phyloP scores from a whole-genome alignment of 2,329 filamentous ascomycete species.

The Fusarium pseudograminearum region DNA sequence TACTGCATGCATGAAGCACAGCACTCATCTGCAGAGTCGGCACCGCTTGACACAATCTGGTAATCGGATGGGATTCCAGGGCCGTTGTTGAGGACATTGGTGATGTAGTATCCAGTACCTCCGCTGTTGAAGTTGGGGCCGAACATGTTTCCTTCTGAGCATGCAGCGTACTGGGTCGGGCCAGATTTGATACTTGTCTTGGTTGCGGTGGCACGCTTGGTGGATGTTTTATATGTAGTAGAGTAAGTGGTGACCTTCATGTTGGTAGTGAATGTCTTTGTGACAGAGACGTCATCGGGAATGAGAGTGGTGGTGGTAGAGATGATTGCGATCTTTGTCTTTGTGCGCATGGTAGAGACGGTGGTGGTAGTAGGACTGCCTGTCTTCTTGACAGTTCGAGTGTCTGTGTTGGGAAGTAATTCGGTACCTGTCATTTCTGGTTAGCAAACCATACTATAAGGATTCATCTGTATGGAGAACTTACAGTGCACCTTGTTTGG shows the following conservation, averaged over 20 bases:
- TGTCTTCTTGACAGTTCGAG: slow-evolving; percentile 1
- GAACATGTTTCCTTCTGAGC: slow-evolving; percentile 2
- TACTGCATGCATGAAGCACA: slow-evolving; percentile 16
- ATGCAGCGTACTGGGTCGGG: slow-evolving; percentile 10
- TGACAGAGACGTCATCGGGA: slow-evolving; percentile 6
- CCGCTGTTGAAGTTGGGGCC: slow-evolving; percentile 22
- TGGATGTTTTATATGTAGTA: slow-evolving; percentile 4
- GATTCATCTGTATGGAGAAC: background rate
- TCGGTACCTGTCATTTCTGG: background rate
- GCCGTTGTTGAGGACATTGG: slow-evolving; percentile 19
- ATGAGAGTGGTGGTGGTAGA: slow-evolving; percentile 12
- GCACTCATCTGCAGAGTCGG: background rate
- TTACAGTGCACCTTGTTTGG: slow-evolving; percentile 9
- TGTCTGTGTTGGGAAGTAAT: background rate
- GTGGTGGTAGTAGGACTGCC: slow-evolving; percentile 4
- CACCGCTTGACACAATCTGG: slow-evolving; percentile 9
- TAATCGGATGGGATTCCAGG: slow-evolving; percentile 14
- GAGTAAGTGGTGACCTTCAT: slow-evolving; percentile 18
- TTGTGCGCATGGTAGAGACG: background rate
- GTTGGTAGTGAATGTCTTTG: background rate
- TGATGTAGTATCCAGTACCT: slow-evolving; percentile 5
- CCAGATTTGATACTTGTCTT: slow-evolving; percentile 8
- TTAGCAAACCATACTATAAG: background rate
- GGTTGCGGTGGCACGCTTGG: background rate
- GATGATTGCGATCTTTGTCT: background rate